Percentiles rank a stretch among this genome's conserved stretches.
These are phyloP conservation scores for Nepenthes alata DNA, from an alignment of 179 eudicot species.

Conservation along the genomic window DNA sequence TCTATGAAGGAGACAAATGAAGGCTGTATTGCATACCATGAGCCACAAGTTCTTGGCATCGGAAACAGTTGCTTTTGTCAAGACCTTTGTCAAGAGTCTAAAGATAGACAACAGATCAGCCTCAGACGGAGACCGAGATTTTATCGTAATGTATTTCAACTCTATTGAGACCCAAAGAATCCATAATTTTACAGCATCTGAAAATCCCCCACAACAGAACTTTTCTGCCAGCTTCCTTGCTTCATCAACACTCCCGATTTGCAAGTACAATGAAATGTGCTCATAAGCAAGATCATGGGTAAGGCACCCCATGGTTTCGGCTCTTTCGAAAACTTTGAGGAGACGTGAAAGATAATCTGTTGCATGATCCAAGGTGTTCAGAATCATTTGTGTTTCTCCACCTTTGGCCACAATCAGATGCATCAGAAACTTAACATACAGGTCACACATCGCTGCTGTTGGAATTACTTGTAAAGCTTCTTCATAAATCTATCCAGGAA, in stretches of 20 bases:
- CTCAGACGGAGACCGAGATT: constrained; percentile 25
- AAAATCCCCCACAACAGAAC: constrained; percentile 42
- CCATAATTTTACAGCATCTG: constrained; percentile 51
- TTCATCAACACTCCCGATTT: constrained; percentile 40
- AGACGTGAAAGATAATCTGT: constrained; percentile 34
- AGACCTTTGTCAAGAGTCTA: constrained; percentile 32
- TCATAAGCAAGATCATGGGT: constrained; percentile 64
- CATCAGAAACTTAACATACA: constrained; percentile 51
- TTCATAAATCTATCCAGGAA: constrained; percentile 51
- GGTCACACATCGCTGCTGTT: constrained; percentile 39
- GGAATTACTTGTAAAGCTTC: constrained; percentile 48
- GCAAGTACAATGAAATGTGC: constrained; percentile 38
- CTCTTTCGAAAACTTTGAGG: constrained; percentile 40
- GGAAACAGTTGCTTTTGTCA: constrained; percentile 29
- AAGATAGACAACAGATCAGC: constrained; percentile 29
- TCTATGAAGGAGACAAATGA: too few species aligned
- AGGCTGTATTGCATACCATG: constrained; percentile 39
- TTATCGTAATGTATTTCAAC: constrained; percentile 27
- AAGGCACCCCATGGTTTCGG: constrained; percentile 52
- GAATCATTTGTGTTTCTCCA: constrained; percentile 15
- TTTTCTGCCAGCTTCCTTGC: constrained; percentile 55
- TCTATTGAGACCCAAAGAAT: constrained; percentile 53
- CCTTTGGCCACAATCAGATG: constrained; percentile 20
- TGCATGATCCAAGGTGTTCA: constrained; percentile 12
- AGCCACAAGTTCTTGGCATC: constrained; percentile 65